Evolutionary conservation across 2,329 filamentous ascomycete genomes (phyloP), one percentile per base, ranked within the genome.

Genomic region (Huntiella omanensis): DNA sequence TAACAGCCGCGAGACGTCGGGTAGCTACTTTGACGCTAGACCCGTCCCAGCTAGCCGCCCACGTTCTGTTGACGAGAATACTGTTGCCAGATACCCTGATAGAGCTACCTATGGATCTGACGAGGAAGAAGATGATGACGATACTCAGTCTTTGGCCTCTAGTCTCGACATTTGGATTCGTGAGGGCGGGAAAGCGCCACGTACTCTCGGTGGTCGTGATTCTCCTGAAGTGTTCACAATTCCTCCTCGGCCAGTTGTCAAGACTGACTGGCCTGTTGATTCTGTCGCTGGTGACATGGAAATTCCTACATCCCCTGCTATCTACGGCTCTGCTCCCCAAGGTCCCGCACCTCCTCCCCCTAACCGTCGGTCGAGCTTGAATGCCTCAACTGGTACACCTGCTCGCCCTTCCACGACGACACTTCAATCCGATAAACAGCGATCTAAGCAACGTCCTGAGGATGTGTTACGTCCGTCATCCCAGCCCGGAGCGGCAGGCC

Each of bases 91-190:
- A 10, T 58, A 60, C 37, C 55, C 55, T 36, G 58, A 60, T 22
- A 60, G 57, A 1, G 58, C 64, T 12, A 67, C 61, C 41, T 69
- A 68, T 61, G 62, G 67, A 33, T 43, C 32, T 35, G 40, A 43
- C 33, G 33, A 34, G 19, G 58, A 60, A 5, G 60, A 60, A 5
- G 60, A 60, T 15, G 63, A 66, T 12, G 62, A 64, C 12, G 58
- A 64, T 4, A 54, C 57, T 2, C 58, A 55, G 22, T 71, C 69
- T 2, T 55, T 65, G 3, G 60, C 65, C 1, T 72, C 68, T 1
- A 70, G 65, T 49, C 62, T 70, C 4, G 73, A 76, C 46, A 70
- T 72, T 17, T 77, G 72, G 72, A 64, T 76, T 58, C 65, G 64
- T 5, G 70, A 73, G 55, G 70, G 69, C 45, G 57, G 64, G 32